phyloP scores from a whole-genome alignment of 441 rosid genomes.

The Breynia disticha region DNA sequence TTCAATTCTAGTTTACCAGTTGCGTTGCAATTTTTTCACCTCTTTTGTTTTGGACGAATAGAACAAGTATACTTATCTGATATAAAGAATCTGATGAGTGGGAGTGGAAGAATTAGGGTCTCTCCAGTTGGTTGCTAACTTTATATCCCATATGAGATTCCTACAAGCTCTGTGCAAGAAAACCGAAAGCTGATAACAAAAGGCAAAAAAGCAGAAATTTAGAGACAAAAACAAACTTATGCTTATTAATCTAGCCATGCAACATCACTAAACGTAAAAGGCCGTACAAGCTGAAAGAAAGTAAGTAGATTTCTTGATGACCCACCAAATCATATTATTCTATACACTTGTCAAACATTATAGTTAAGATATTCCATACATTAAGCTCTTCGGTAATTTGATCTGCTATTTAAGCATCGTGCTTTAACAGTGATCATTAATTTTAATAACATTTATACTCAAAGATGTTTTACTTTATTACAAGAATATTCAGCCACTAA shows the following conservation, averaged over 20 bases:
- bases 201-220: conserved; percentile 7
- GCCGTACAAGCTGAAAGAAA: conserved; percentile 19
- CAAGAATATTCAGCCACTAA: too few relatives aligned
- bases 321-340: conserved; percentile 9
- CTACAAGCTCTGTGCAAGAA: conserved; percentile 22
- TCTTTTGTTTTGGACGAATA: too few relatives aligned
- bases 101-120: conserved; percentile 27
- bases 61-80: too few relatives aligned
- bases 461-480: too few relatives aligned
- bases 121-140: conserved; percentile 26
- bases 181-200: conserved; percentile 25
- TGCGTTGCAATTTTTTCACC: too few relatives aligned
- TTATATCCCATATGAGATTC: conserved; percentile 27
- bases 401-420: too few relatives aligned
- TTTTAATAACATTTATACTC: too few relatives aligned
- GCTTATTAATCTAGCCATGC: too few relatives aligned
- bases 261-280: not conserved
- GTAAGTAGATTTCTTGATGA: conserved; percentile 18
- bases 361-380: too few relatives aligned
- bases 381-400: too few relatives aligned
- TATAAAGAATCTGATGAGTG: conserved; percentile 23
- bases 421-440: too few relatives aligned
- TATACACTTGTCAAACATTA: not conserved
- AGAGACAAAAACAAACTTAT: not conserved
- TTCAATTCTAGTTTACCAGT: too few relatives aligned